Conservation (phyloP, 2,329 filamentous ascomycete genomes). For the Talaromyces pinophilus region DNA sequence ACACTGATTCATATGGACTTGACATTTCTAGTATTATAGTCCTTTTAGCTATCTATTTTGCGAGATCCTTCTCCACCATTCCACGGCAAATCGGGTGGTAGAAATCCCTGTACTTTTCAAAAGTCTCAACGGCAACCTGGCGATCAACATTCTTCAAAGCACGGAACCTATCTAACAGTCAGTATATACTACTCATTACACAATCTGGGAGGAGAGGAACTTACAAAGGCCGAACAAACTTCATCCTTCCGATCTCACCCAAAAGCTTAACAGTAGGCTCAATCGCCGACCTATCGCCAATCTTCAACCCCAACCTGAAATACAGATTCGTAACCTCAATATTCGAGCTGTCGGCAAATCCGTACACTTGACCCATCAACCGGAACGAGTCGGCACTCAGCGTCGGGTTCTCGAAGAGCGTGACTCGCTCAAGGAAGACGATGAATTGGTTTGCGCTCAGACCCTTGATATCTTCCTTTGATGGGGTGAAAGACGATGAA, state of each 20-base stretch:
- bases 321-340: constrained; percentile 83
- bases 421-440: constrained; percentile 82
- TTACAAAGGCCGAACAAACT: constrained; percentile 86
- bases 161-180: constrained; percentile 51
- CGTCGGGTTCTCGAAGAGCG: constrained; percentile 61
- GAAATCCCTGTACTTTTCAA: constrained; percentile 83
- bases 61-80: constrained; percentile 81
- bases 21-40: neutral
- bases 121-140: constrained; percentile 74
- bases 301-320: constrained; percentile 74
- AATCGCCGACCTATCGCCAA: constrained; percentile 69
- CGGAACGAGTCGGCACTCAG: constrained; percentile 67
- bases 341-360: constrained; percentile 73
- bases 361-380: constrained; percentile 73
- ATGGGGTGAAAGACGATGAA: constrained; percentile 59
- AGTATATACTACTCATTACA: neutral
- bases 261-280: constrained; percentile 72
- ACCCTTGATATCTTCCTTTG: constrained; percentile 65
- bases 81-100: constrained; percentile 91
- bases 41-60: constrained; percentile 29
- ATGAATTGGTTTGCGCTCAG: constrained; percentile 87
- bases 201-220: constrained; percentile 20
- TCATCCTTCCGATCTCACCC: constrained; percentile 87
- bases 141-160: constrained; percentile 73
- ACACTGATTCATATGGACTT: neutral